Base-by-base conservation (phyloP, 768 basidiomycete species). In the Coprinopsis strossmayeri region DNA sequence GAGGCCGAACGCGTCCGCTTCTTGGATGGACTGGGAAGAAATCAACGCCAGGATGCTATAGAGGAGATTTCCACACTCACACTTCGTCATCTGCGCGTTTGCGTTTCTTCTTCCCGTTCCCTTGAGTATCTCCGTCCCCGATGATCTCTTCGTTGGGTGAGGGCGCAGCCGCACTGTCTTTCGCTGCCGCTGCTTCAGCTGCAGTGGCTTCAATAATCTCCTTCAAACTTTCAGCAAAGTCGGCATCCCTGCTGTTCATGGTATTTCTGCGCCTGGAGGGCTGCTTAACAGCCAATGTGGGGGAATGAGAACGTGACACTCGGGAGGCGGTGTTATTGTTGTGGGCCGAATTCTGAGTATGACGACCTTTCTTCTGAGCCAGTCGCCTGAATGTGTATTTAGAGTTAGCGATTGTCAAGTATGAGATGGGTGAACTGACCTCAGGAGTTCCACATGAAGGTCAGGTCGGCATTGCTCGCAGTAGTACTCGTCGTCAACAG, bases 191-290 rank as follows among this genome's bases (percentile, higher is more conserved):
- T 2, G 83, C 85, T 61, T 86, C 84, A 4, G 82, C 80, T 21
- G 84, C 85, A 17, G 83, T 83, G 32, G 78, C 79, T 57, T 85
- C 82, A 44, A 89, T 81, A 46, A 87, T 69, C 58, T 86, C 84
- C 62, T 86, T 84, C 48, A 88, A 63, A 60, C 84, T 91, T 60
- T 93, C 88, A 61, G 95, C 94, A 61, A 92, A 94, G 11, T 84
- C 86, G 13, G 94, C 91, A 64, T 96, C 95, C 49, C 95, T 74
- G 59, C 91, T 94, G 64, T 98, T 98, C 92, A 99, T 95, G 44
- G 96, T 99, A 58, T 91, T 92, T 52, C 96, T 77, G 45, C 91
- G 81, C 69, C 93, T 95, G 34, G 87, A 76, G n/a, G 79, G 74
- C 57, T 81, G 80, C 53, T 81, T 82, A 28, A 75, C 59, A 18